Conservation (phyloP, 2,329 filamentous ascomycete genomes). For the Phyllosticta citrichinensis region DNA sequence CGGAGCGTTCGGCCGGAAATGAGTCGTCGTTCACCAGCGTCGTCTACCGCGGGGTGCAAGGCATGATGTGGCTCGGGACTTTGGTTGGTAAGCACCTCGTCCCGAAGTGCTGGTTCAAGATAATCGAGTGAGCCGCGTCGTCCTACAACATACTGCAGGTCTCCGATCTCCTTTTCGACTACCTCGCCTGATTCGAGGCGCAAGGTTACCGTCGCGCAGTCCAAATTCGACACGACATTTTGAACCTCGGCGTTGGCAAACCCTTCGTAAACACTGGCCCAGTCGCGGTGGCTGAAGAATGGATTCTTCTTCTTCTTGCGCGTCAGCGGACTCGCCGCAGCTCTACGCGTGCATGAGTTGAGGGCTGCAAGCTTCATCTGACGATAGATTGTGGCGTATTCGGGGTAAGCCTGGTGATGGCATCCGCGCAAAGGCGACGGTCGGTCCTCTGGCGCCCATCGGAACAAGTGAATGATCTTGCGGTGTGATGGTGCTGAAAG, state of each 20-base stretch:
- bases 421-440: constrained; percentile 49
- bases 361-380: constrained; percentile 46
- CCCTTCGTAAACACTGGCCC: constrained; percentile 44
- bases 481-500: constrained; percentile 42
- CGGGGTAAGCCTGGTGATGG: constrained; percentile 51
- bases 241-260: constrained; percentile 43
- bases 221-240: constrained; percentile 19
- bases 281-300: constrained; percentile 39
- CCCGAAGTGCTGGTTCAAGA: constrained; percentile 35
- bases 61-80: neutral
- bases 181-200: constrained; percentile 32
- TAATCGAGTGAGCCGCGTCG: constrained; percentile 46
- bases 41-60: constrained; percentile 1
- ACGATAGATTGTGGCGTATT: constrained; percentile 51
- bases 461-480: constrained; percentile 49
- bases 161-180: constrained; percentile 37
- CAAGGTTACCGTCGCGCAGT: constrained; percentile 31
- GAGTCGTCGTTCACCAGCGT: constrained; percentile 14
- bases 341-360: constrained; percentile 12
- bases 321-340: constrained; percentile 1
- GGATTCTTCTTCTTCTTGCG: constrained; percentile 34
- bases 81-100: constrained; percentile 34
- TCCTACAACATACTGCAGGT: constrained; percentile 46
- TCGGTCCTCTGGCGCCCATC: constrained; percentile 46
- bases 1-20: constrained; percentile 46